Evolutionary conservation across 2,329 filamentous ascomycete genomes (phyloP).

Genomic region (Lanzia echinophila): DNA sequence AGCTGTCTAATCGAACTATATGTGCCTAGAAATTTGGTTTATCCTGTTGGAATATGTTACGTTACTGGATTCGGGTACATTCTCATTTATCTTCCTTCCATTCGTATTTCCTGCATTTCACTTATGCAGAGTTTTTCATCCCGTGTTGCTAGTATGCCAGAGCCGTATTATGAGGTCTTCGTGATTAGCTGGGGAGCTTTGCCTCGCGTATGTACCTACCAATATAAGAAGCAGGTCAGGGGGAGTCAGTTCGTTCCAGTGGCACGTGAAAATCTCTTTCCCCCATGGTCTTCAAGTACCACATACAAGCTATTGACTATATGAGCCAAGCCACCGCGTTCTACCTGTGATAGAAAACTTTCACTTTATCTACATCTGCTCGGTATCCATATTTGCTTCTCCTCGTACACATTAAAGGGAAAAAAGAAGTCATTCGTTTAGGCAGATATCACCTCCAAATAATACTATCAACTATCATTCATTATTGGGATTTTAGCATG

Average conservation of each 20-base stretch:
- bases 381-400: not conserved
- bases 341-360: too few relatives aligned
- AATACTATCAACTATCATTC: not conserved
- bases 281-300: too few relatives aligned
- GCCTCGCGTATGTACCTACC: not conserved
- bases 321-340: too few relatives aligned
- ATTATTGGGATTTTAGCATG: not conserved
- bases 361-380: too few relatives aligned
- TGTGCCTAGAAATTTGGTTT: not conserved
- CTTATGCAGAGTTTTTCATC: not conserved
- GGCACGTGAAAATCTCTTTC: too few relatives aligned
- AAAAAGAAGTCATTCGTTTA: not conserved
- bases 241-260: too few relatives aligned
- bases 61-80: not conserved
- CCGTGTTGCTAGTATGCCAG: not conserved
- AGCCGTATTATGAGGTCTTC: not conserved
- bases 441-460: not conserved
- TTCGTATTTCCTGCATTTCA: not conserved
- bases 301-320: too few relatives aligned
- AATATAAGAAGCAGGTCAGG: not conserved
- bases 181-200: not conserved
- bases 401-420: too few relatives aligned
- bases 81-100: not conserved
- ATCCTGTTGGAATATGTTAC: not conserved
- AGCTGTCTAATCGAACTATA: not conserved